These are phyloP conservation scores for Cerrena zonata DNA, from an alignment of 1,284 basidiomycete genomes.

Conservation along the genomic window DNA sequence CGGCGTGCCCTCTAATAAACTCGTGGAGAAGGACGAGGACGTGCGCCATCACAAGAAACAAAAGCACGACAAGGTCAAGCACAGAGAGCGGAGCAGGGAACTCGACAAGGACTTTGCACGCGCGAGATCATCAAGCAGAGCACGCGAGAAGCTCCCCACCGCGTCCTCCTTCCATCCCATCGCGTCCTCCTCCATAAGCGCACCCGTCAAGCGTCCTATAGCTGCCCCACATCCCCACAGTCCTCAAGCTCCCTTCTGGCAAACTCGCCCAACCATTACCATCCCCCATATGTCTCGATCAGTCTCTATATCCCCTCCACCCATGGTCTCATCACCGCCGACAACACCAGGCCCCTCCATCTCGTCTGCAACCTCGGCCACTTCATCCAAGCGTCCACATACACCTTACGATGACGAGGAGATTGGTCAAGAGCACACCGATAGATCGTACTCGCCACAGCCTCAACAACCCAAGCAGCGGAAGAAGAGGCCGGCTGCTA, in stretches of 20 bases:
- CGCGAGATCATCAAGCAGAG: slow-evolving; percentile 19
- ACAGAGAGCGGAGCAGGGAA: slow-evolving; percentile 28
- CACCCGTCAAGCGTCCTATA: slow-evolving; percentile 15
- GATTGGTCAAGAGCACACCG: slow-evolving; percentile 20
- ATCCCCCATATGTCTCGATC: slow-evolving; percentile 62
- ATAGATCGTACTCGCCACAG: slow-evolving; percentile 24
- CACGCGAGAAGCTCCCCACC: slow-evolving; percentile 12
- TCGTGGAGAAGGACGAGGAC: slow-evolving; percentile 55
- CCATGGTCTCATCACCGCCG: slow-evolving; percentile 55
- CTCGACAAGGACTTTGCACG: slow-evolving; percentile 31
- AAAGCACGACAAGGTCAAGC: slow-evolving; percentile 47
- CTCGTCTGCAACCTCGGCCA: slow-evolving; percentile 66
- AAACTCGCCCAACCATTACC: slow-evolving; percentile 59
- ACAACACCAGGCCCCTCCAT: slow-evolving; percentile 69
- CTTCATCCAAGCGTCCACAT: slow-evolving; percentile 70
- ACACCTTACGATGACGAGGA: slow-evolving; percentile 47
- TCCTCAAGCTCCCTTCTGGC: slow-evolving; percentile 50
- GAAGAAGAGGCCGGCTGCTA: slow-evolving; percentile 65
- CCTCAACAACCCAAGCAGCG: slow-evolving; percentile 29
- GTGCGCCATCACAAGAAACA: slow-evolving; percentile 41
- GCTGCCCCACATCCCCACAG: slow-evolving; percentile 14
- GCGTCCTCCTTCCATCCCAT: slow-evolving; percentile 10
- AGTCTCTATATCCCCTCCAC: slow-evolving; percentile 69
- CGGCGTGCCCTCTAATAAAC: slow-evolving; percentile 60
- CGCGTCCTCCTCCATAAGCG: slow-evolving; percentile 14